Percentiles rank a stretch among this genome's conserved stretches.
These are phyloP conservation scores for Botrytis sinoallii DNA, from an alignment of 2,329 filamentous ascomycete species.

Conservation along the genomic window DNA sequence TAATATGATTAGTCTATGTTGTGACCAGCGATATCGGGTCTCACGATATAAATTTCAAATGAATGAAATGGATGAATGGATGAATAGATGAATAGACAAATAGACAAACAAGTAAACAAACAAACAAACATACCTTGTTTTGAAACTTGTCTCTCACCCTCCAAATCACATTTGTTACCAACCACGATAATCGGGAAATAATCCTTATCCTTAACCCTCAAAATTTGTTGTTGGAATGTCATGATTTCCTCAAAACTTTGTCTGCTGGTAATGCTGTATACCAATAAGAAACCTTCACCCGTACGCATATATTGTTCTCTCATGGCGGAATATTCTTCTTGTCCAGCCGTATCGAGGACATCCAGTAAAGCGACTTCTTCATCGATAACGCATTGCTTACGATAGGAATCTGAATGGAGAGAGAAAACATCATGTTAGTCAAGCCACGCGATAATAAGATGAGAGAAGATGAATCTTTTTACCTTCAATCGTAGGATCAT, in stretches of 20 bases:
- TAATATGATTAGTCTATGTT: background rate
- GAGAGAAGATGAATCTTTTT: constrained; percentile 41
- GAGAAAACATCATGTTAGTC: background rate
- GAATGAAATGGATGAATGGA: background rate
- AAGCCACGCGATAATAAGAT: background rate
- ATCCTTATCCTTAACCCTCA: constrained; percentile 98
- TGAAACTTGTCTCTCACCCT: constrained; percentile 85
- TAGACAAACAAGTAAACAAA: no score
- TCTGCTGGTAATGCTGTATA: constrained; percentile 96
- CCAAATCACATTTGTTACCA: constrained; percentile 98
- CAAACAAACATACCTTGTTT: constrained; percentile 70
- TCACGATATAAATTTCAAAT: constrained; percentile 25
- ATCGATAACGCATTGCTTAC: constrained; percentile 99
- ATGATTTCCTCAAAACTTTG: constrained; percentile 98
- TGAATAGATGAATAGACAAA: background rate
- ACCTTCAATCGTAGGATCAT: constrained; percentile 99
- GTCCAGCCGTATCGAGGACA: constrained; percentile 95
- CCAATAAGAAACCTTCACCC: constrained; percentile 93
- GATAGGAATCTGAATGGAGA: constrained; percentile 77
- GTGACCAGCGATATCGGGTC: background rate
- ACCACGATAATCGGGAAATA: constrained; percentile 99
- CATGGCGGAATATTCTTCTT: constrained; percentile 99
- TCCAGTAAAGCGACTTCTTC: constrained; percentile 97
- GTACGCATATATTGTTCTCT: constrained; percentile 99
- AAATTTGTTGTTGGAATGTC: constrained; percentile 97